Evolutionary conservation across 2,329 filamentous ascomycete genomes (phyloP), one percentile per base, ranked within the genome.

Genomic region (Alternaria sp.): DNA sequence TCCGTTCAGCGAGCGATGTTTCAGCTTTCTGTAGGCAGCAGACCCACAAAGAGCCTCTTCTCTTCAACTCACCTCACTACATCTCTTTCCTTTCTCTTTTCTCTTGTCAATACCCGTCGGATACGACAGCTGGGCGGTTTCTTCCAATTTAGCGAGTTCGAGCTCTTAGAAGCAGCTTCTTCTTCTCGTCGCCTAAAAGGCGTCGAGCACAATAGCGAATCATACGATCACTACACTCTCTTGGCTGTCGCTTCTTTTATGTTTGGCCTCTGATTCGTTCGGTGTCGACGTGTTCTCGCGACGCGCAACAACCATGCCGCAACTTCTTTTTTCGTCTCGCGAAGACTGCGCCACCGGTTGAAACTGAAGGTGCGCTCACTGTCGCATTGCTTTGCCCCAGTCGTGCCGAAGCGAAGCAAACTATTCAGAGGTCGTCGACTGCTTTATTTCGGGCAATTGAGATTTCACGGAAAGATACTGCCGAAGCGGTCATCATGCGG

Each of bases 21-120:
- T 53, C 59, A 62, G 55, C 63, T 52, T 28, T 46, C 44, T 69
- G 56, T 66, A 72, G 65, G 56, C 59, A 57, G 61, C 67, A 71
- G 63, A 68, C 63, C 64, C 54, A 43, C 46, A 36, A 45, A 47
- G 30, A 61, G 61, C 66, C 66, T 45, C 59, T 63, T 67, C 67
- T 63, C 57, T 66, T 64, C 60, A 60, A 44, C 49, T 59, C 58
- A 57, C 62, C 46, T 62, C 50, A 45, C 59, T 50, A 40, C 46
- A 53, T 66, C 47, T 63, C 57, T 57, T 62, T 70, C 59, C 49
- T 67, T 53, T 55, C 58, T 46, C 40, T 61, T 56, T 17, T 61
- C 36, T 58, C 50, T 64, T 63, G 53, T 64, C 62, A 59, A 71
- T 65, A 52, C 49, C 64, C 57, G 49, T 66, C 54, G 57, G 53